Conservation (phyloP, 768 basidiomycete species). For the Rhizopogon vinicolor region DNA sequence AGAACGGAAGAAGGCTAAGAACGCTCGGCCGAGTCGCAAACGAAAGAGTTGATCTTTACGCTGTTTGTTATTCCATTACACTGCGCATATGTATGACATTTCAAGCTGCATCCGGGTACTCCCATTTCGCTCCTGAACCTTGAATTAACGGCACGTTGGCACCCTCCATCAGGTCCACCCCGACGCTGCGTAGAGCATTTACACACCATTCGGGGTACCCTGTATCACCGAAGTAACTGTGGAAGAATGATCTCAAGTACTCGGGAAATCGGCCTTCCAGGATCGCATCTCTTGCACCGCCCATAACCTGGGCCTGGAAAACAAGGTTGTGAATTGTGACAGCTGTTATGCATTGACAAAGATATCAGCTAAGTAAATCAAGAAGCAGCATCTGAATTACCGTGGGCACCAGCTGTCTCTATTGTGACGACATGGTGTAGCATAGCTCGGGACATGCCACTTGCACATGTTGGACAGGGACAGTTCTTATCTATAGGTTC, state of each 20-base stretch:
- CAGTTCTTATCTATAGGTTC: conserved; percentile 69
- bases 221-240: conserved; percentile 66
- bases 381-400: conserved; percentile 32
- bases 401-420: conserved; percentile 85
- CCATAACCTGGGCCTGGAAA: conserved; percentile 87
- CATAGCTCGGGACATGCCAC: conserved; percentile 64
- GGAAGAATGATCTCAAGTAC: conserved; percentile 75
- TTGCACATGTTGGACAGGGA: conserved; percentile 81
- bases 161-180: conserved; percentile 73
- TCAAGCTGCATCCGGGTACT: conserved; percentile 50
- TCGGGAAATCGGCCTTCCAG: conserved; percentile 71
- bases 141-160: conserved; percentile 43
- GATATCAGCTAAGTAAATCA: conserved; percentile 2
- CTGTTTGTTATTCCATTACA: conserved; percentile 4
- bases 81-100: background rate
- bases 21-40: conserved; percentile 62
- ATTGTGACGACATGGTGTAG: conserved; percentile 73
- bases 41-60: conserved; percentile 17
- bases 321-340: conserved; percentile 80
- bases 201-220: conserved; percentile 89
- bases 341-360: conserved; percentile 36
- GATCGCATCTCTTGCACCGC: conserved; percentile 79
- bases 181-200: conserved; percentile 76
- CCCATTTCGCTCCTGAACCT: conserved; percentile 76
- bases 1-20: conserved; percentile 71